Conservation (phyloP, 2,329 filamentous ascomycete species). For the Nothophoma quercina region DNA sequence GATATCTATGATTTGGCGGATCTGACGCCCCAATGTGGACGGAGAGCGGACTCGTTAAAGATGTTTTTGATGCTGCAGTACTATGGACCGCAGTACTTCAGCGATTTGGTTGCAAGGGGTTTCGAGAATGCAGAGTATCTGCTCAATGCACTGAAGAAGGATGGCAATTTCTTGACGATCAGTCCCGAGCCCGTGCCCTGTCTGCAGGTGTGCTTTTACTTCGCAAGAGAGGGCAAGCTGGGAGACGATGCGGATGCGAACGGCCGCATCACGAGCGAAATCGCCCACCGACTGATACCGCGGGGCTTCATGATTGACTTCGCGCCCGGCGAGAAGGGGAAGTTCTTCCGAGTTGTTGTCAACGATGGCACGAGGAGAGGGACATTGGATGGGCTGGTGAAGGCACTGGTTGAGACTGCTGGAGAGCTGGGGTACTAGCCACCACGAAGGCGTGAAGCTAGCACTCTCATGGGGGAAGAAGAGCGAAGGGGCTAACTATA, state of each 20-base stretch:
- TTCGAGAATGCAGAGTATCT: constrained; percentile 76
- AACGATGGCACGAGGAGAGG: constrained; percentile 67
- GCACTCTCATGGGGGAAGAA: too few relatives aligned
- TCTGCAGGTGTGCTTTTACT: constrained; percentile 95
- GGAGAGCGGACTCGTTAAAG: constrained; percentile 85
- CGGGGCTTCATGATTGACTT: constrained; percentile 75
- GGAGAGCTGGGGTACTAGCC: constrained; percentile 39
- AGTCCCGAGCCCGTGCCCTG: constrained; percentile 78
- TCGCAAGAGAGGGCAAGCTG: constrained; percentile 66
- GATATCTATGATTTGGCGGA: constrained; percentile 89
- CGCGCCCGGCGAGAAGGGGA: constrained; percentile 67
- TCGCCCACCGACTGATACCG: constrained; percentile 62
- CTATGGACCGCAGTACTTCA: constrained; percentile 80
- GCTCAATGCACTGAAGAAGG: constrained; percentile 63
- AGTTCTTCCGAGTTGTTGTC: constrained; percentile 74
- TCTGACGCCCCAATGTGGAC: constrained; percentile 90
- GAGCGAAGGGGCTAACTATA: too few relatives aligned
- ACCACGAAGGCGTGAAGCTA: too few relatives aligned
- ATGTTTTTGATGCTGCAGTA: constrained; percentile 89
- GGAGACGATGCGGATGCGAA: constrained; percentile 57
- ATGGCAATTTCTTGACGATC: constrained; percentile 72
- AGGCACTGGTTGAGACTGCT: constrained; percentile 62
- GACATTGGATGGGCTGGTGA: constrained; percentile 69
- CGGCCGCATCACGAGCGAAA: constrained; percentile 62
- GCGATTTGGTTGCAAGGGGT: constrained; percentile 67